Percentiles rank a stretch among this genome's conserved stretches.
These are phyloP conservation scores for Boletus patriciae DNA, from an alignment of 768 basidiomycete species.

Conservation along the genomic window DNA sequence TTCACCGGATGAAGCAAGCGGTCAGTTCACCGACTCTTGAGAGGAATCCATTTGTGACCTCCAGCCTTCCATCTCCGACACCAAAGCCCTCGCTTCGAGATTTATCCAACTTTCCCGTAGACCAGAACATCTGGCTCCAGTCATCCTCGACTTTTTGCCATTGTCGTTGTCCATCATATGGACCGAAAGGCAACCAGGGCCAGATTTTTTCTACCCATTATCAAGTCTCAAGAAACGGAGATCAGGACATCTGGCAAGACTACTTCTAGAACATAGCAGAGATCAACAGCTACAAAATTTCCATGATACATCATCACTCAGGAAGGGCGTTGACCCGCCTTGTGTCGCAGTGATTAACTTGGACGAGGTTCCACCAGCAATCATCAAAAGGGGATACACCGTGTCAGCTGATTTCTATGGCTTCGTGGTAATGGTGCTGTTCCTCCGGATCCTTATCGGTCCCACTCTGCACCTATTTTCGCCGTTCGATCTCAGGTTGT, in stretches of 20 bases:
- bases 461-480: background rate
- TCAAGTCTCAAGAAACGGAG: slow-evolving; percentile 6
- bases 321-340: background rate
- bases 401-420: slow-evolving; percentile 1
- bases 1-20: background rate
- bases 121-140: background rate
- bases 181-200: background rate
- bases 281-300: background rate
- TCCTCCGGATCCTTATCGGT: background rate
- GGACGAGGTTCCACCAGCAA: background rate
- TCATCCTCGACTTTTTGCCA: slow-evolving; percentile 8
- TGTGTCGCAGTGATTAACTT: background rate
- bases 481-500: too few relatives aligned
- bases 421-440: background rate
- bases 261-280: slow-evolving; percentile 4
- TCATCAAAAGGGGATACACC: background rate
- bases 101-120: background rate
- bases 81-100: background rate
- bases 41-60: background rate
- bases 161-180: background rate
- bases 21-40: background rate
- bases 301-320: background rate
- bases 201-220: slow-evolving; percentile 8
- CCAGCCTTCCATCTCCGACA: background rate
- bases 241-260: slow-evolving; percentile 6